Evolutionary conservation across 257 asterid genomes (phyloP).

Genomic region (Sherardia arvensis): DNA sequence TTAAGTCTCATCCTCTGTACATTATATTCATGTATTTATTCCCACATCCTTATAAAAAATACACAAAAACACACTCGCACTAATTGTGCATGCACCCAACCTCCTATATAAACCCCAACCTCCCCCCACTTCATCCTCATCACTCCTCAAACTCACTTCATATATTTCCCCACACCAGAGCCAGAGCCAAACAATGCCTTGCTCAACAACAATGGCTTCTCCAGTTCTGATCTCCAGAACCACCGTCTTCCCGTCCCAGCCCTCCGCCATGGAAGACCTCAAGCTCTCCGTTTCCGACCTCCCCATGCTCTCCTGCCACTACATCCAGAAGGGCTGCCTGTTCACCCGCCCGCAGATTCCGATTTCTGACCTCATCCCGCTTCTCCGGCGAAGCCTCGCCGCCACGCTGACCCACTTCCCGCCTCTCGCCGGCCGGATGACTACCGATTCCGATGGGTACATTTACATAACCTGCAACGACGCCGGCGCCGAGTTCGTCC

Average conservation of each 20-base stretch:
- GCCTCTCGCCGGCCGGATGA: slow-evolving; percentile 64
- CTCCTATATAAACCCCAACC: slow-evolving; percentile 18
- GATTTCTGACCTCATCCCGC: slow-evolving; percentile 23
- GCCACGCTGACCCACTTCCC: slow-evolving; percentile 44
- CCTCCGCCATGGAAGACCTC: slow-evolving; percentile 28
- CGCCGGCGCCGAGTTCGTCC: slow-evolving; percentile 44
- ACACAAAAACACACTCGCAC: neutral
- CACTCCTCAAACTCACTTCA: neutral
- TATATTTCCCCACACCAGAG: neutral
- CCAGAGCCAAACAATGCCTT: slow-evolving; percentile 26
- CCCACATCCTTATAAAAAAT: neutral
- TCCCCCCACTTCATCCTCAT: slow-evolving; percentile 4
- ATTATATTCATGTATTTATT: neutral
- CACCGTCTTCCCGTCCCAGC: slow-evolving; percentile 33
- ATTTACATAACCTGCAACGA: slow-evolving; percentile 52
- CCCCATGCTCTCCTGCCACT: slow-evolving; percentile 74
- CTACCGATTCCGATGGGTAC: slow-evolving; percentile 40
- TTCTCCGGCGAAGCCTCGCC: slow-evolving; percentile 29
- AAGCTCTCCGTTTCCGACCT: slow-evolving; percentile 69
- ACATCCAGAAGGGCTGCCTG: slow-evolving; percentile 61
- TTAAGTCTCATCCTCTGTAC: neutral
- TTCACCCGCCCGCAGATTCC: slow-evolving; percentile 34
- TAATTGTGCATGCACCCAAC: slow-evolving; percentile 41
- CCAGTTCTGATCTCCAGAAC: slow-evolving; percentile 23
- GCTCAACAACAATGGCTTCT: slow-evolving; percentile 8